A percentile compares a stretch with the other conserved stretches of the same genome.
Conservation (phyloP, 768 basidiomycete genomes). For the Amanita inopinata region DNA sequence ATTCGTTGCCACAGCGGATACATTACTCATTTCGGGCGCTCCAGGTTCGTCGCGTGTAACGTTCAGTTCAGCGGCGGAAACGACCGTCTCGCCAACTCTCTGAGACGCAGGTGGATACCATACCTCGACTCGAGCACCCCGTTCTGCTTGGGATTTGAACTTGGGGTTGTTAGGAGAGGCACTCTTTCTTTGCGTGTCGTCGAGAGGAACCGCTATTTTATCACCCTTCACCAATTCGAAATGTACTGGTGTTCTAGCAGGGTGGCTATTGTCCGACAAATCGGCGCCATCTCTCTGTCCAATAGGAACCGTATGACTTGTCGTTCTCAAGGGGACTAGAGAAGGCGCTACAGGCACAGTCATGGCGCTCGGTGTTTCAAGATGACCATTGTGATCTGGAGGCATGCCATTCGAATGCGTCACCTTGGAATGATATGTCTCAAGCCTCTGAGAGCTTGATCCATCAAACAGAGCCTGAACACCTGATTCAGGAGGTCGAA, state of each 20-base stretch:
- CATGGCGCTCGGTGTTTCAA: too few relatives aligned
- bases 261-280: too few relatives aligned
- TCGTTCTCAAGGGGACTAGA: too few relatives aligned
- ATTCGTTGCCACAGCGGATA: background rate
- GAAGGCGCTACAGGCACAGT: too few relatives aligned
- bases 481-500: background rate
- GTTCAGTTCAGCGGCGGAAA: background rate
- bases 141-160: constrained; percentile 31
- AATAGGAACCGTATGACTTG: too few relatives aligned
- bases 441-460: background rate
- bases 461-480: background rate
- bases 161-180: constrained; percentile 47
- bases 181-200: constrained; percentile 7
- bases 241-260: too few relatives aligned
- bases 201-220: background rate
- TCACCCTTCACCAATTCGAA: too few relatives aligned
- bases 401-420: background rate
- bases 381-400: too few relatives aligned
- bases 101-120: constrained; percentile 14
- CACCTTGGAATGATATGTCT: background rate
- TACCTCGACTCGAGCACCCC: constrained; percentile 29
- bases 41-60: background rate
- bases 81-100: constrained; percentile 22
- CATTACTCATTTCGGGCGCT: constrained; percentile 8
- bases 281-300: too few relatives aligned